Evolutionary conservation across 1,284 basidiomycete species (phyloP).

Genomic region (Malassezia cuniculi): DNA sequence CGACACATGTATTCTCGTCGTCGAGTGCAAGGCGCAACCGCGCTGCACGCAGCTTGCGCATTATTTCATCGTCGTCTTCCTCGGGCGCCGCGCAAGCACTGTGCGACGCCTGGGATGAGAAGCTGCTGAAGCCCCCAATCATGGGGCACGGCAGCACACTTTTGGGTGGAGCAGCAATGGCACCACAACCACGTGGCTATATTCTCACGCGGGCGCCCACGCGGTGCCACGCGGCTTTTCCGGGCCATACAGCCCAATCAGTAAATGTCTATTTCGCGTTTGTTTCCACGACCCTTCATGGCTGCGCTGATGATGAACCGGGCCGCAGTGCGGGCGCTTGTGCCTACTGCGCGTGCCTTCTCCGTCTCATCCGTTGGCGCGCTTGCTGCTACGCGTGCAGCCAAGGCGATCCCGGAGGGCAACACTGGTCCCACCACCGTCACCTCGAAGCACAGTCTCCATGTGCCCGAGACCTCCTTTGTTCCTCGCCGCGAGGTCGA

Average conservation of each 20-base stretch:
- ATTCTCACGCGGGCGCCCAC: too few species aligned
- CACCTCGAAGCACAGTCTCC: slow-evolving; percentile 14
- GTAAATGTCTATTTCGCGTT: slow-evolving; percentile 2
- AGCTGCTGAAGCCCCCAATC: too few species aligned
- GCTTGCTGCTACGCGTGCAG: too few species aligned
- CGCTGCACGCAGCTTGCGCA: slow-evolving; percentile 8
- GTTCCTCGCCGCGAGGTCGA: too few species aligned
- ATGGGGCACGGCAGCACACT: too few species aligned
- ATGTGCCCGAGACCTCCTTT: too few species aligned
- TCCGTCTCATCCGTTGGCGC: neutral
- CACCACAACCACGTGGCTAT: too few species aligned
- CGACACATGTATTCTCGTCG: too few species aligned
- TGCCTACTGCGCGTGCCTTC: slow-evolving; percentile 4
- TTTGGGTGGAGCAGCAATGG: too few species aligned
- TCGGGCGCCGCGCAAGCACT: neutral
- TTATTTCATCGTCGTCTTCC: slow-evolving; percentile 9
- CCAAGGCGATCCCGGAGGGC: slow-evolving; percentile 2
- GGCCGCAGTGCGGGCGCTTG: slow-evolving; percentile 4
- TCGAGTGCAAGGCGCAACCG: slow-evolving; percentile 2
- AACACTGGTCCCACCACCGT: slow-evolving; percentile 7
- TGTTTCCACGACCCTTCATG: too few species aligned
- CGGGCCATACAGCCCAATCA: too few species aligned
- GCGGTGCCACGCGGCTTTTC: too few species aligned
- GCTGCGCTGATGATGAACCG: slow-evolving; percentile 8
- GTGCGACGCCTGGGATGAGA: slow-evolving; percentile 1